Evolutionary conservation across 805 yeast genomes (phyloP).

Genomic region (Candida nonsorbophila): DNA sequence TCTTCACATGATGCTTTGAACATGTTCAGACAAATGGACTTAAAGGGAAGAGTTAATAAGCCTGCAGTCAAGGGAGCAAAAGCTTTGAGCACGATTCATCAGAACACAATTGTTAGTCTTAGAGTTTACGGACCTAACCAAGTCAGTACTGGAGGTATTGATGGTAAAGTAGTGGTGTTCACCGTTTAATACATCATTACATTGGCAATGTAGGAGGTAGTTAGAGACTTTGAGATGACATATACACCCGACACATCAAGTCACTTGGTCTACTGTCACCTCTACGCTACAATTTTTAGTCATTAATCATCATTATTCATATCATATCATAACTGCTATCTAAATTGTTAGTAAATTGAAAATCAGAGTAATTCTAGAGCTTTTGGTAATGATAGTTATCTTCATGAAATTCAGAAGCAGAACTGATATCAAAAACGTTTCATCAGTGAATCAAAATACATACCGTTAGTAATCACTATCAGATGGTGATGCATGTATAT

Average conservation of each 20-base stretch:
- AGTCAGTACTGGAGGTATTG: conserved; percentile 72
- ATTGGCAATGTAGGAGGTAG: background rate
- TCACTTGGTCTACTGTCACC: too few species aligned
- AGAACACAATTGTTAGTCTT: conserved; percentile 76
- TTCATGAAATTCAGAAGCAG: conserved; percentile 93
- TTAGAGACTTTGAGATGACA: conserved; percentile 1
- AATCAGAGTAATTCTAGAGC: conserved; percentile 25
- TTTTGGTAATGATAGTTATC: conserved; percentile 66
- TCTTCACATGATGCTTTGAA: conserved; percentile 76
- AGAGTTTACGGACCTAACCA: conserved; percentile 43
- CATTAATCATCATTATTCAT: background rate
- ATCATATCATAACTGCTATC: background rate
- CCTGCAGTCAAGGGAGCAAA: conserved; percentile 20
- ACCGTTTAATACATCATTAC: conserved; percentile 8
- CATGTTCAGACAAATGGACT: conserved; percentile 93
- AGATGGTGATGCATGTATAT: conserved; percentile 98
- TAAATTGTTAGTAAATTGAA: conserved; percentile 1
- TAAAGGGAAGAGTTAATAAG: conserved; percentile 73
- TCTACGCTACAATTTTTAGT: background rate
- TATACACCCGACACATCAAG: too few species aligned
- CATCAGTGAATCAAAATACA: conserved; percentile 52
- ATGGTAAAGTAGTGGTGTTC: conserved; percentile 86
- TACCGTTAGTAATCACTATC: conserved; percentile 27
- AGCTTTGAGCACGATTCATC: conserved; percentile 74
- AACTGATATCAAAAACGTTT: conserved; percentile 70